Base-by-base conservation (phyloP, 1,284 basidiomycete species). In the Ganoderma lingzhi region DNA sequence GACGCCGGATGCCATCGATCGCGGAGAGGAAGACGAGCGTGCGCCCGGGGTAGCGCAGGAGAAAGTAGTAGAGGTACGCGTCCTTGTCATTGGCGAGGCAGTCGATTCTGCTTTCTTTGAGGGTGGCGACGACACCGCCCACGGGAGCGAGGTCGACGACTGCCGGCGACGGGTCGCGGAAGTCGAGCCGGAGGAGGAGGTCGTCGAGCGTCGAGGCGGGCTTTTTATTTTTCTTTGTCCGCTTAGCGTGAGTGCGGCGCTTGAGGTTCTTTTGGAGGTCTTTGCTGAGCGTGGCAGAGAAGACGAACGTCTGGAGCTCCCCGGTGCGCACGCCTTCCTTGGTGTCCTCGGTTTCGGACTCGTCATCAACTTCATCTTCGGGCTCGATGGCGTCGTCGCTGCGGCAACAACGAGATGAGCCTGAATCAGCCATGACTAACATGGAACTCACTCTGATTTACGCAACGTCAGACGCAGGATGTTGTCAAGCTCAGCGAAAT, bases 221-320 rank as follows among this genome's bases (percentile, higher is more conserved):
- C 70, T 84, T 84, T 39, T 82, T 78, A 66, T 83, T 85, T 48
- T 85, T 87, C 73, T 84, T 87, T 60, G 82, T 83, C 71, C 84
- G 86, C 12, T 61, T 61, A 19, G 82, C 81, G 45, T 82, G 83
- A 37, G 80, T 81, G 56, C 85, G 83, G 75, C 85, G 87, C 78
- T 91, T 93, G 37, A 99, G 84, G 78, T 99, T 99, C 51, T 87
- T 86, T 80, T 99, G 98, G 6, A 99, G 84, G 71, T 96, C 96
- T 79, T 97, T 98, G 78, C 94, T 96, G 71, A 99, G 84, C 0
- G 97, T 99, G 0, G 97, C 98, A 0, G 97, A 98, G 83, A 98
- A 99, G 35, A 99, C 92, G 77, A 98, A 97, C 0, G 97, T 99
- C 80, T 98, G 96, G 79, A 99, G 74, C n/a, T 80, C 78, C 63